A percentile compares a stretch with the other conserved stretches of the same genome.
Conservation (phyloP, 805 yeast genomes). For the Vanderwaltozyma verrucispora region DNA sequence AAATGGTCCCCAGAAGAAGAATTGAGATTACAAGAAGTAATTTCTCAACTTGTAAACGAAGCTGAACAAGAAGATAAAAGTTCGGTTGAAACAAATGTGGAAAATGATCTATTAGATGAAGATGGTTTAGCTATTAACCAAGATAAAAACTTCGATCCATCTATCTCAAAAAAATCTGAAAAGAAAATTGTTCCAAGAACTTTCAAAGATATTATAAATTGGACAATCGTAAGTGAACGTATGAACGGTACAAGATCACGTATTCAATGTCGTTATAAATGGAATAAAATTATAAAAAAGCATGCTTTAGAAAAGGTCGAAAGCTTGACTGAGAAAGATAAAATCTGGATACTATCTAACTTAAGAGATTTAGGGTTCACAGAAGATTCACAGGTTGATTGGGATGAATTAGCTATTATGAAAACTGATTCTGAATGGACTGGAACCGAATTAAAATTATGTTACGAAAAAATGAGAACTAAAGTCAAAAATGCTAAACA, state of each 20-base stretch:
- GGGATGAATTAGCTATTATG: conserved; percentile 43
- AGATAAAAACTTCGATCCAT: conserved; percentile 9
- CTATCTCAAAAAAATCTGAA: conserved; percentile 9
- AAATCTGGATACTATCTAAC: conserved; percentile 39
- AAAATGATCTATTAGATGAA: conserved; percentile 1
- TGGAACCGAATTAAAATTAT: conserved; percentile 49
- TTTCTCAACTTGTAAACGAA: conserved; percentile 38
- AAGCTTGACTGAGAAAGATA: conserved; percentile 37
- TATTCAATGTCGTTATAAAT: conserved; percentile 91
- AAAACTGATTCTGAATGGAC: conserved; percentile 42
- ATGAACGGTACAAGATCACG: conserved; percentile 86
- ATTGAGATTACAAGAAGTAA: conserved; percentile 42
- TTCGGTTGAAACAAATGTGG: conserved; percentile 10
- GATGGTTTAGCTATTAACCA: conserved; percentile 2
- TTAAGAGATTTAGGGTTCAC: conserved; percentile 35
- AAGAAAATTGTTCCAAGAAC: conserved; percentile 13
- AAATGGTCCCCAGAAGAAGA: conserved; percentile 80
- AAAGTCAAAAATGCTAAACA: conserved; percentile 39
- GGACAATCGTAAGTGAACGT: conserved; percentile 84
- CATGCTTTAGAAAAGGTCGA: conserved; percentile 39
- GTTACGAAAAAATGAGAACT: conserved; percentile 50
- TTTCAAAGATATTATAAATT: conserved; percentile 48
- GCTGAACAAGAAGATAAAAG: conserved; percentile 9
- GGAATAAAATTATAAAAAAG: conserved; percentile 71
- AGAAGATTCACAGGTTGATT: conserved; percentile 37